Evolutionary conservation across 2,329 filamentous ascomycete species (phyloP).

Genomic region (Cercospora sojina): DNA sequence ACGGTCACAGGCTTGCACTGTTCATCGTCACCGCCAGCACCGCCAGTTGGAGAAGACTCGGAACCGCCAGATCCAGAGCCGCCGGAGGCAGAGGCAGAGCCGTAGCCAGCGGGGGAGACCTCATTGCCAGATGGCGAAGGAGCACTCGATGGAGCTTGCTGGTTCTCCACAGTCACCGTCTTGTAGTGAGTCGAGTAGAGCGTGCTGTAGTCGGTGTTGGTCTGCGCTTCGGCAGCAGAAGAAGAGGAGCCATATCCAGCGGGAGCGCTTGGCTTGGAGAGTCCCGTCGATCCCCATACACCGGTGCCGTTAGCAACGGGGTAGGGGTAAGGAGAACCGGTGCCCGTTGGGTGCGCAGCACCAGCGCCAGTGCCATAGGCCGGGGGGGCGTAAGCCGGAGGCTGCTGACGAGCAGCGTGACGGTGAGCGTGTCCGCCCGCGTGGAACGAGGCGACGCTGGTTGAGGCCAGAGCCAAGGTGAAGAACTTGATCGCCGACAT

Average conservation of each 20-base stretch:
- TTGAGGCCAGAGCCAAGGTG: slow-evolving; percentile 46
- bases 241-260: slow-evolving; percentile 6
- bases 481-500: slow-evolving; percentile 43
- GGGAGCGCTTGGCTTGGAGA: slow-evolving; percentile 10
- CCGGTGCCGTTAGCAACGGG: slow-evolving; percentile 32
- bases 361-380: slow-evolving; percentile 28
- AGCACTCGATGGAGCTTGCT: background rate
- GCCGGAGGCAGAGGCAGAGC: slow-evolving; percentile 5
- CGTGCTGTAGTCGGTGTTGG: slow-evolving; percentile 16
- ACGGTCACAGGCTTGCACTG: slow-evolving; percentile 41
- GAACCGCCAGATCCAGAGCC: background rate
- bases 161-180: slow-evolving; percentile 18
- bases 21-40: background rate
- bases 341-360: slow-evolving; percentile 28
- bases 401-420: slow-evolving; percentile 28
- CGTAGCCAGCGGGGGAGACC: slow-evolving; percentile 14
- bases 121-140: slow-evolving; percentile 7
- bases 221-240: background rate
- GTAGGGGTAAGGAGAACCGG: slow-evolving; percentile 32
- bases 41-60: background rate
- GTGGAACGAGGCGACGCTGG: slow-evolving; percentile 37
- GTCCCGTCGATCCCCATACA: slow-evolving; percentile 31
- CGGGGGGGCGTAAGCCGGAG: slow-evolving; percentile 28
- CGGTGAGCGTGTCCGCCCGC: slow-evolving; percentile 15
- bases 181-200: slow-evolving; percentile 23